Evolutionary conservation across 192 early-diverging fungal genomes (phyloP).

Genomic region (Geosiphon pyriformis): DNA sequence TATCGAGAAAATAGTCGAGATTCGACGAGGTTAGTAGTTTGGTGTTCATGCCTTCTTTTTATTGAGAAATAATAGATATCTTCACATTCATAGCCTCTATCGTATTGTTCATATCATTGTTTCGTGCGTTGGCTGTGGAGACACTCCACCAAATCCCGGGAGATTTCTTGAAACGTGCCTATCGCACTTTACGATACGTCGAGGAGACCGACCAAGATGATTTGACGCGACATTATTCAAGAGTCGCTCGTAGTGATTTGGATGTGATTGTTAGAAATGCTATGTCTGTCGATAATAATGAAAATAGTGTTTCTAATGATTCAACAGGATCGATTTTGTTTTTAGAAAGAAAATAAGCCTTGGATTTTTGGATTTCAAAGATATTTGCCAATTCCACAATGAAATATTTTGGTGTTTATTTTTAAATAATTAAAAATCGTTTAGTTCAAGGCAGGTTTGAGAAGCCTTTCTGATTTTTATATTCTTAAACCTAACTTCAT

Average conservation of each 20-base stretch:
- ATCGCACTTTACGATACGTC: slow-evolving; percentile 54
- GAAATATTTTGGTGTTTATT: no score
- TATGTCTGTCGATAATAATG: not conserved
- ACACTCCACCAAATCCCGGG: slow-evolving; percentile 52
- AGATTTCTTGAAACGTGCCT: slow-evolving; percentile 51
- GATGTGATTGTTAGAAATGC: slow-evolving; percentile 42
- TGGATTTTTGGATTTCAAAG: no score
- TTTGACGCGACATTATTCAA: slow-evolving; percentile 63
- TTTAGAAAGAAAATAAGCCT: no score
- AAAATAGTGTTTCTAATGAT: no score
- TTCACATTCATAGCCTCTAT: slow-evolving; percentile 52
- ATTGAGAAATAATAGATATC: not conserved
- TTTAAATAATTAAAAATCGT: no score
- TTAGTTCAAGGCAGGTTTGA: no score
- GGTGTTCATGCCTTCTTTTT: not conserved
- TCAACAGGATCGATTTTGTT: no score
- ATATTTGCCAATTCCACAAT: no score
- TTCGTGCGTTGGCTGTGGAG: slow-evolving; percentile 57
- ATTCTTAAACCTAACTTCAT: no score
- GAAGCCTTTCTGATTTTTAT: no score
- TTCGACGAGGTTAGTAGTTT: slow-evolving; percentile 50
- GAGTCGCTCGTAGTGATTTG: slow-evolving; percentile 64
- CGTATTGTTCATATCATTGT: slow-evolving; percentile 59
- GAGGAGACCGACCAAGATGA: slow-evolving; percentile 67
- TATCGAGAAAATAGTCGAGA: slow-evolving; percentile 52